Evolutionary conservation across 169 alveolate genomes (phyloP).

Genomic region (Plasmodium gallinaceum): DNA sequence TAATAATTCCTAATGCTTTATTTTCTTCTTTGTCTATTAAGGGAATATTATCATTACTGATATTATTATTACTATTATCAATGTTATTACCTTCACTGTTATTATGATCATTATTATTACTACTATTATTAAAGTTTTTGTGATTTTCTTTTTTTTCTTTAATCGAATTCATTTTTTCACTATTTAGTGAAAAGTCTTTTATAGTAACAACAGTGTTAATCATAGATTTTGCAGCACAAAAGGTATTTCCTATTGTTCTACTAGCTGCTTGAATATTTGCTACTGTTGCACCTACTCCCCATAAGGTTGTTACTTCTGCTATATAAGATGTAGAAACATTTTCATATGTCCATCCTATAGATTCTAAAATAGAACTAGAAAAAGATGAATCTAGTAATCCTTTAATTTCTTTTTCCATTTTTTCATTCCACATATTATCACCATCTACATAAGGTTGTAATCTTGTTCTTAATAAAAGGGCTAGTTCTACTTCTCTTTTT

Average conservation of each 20-base stretch:
- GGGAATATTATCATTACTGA: background rate
- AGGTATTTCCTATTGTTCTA: slow-evolving; percentile 66
- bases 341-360: slow-evolving; percentile 87
- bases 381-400: slow-evolving; percentile 70
- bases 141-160: background rate
- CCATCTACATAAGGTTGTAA: slow-evolving; percentile 73
- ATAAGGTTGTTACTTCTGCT: slow-evolving; percentile 83
- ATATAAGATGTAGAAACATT: slow-evolving; percentile 80
- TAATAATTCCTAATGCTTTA: slow-evolving; percentile 38
- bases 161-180: background rate
- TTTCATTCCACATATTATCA: slow-evolving; percentile 33
- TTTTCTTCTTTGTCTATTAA: slow-evolving; percentile 58
- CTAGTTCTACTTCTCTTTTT: slow-evolving; percentile 80
- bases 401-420: slow-evolving; percentile 64
- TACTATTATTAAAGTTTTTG: background rate
- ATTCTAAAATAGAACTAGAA: slow-evolving; percentile 81
- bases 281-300: slow-evolving; percentile 85
- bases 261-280: slow-evolving; percentile 82
- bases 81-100: background rate
- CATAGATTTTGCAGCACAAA: slow-evolving; percentile 24
- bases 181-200: slow-evolving; percentile 8
- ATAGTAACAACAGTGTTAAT: slow-evolving; percentile 52
- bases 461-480: slow-evolving; percentile 75
- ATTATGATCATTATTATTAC: background rate
- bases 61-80: background rate